Evolutionary conservation across 116 monocot species (phyloP), one percentile per base, ranked within the genome.

Genomic region (Zostera marina): DNA sequence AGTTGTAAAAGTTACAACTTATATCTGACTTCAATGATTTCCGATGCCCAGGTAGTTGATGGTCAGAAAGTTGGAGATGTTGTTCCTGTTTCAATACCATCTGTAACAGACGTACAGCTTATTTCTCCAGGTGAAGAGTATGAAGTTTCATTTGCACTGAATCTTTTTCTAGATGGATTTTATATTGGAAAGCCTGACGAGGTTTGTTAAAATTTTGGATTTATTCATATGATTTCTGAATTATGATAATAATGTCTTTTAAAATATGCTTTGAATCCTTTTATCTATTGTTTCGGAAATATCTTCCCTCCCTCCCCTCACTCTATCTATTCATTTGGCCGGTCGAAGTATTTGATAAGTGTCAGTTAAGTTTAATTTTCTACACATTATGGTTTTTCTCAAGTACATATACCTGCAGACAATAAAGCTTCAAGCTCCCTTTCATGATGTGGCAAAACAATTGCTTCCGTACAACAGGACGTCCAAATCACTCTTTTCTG

Each of bases 61-160:
- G 26, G 53, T 52, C 46, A 51, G n/a, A 52, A 42, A 42, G 38
- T 11, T 0, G 62, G 20, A 45, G 41, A 44, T 16, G 19, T 54
- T 9, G 25, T 17, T 22, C 19, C 32, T 20, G 22, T 55, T 23
- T 55, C 46, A 14, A 46, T 52, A 32, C 19, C 62, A 6, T 67
- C 67, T 16, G n/a, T 45, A 32, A 67, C 15, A 40, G 48, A 41
- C 12, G 56, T 22, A 4, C 44, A 44, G n/a, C 45, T 24, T 68
- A 20, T 53, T 46, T 47, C 62, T 53, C 58, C 58, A 49, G 58
- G 49, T 67, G 22, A 32, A 32, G 88, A 94, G 11, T 63, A 72
- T 60, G 94, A 88, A 70, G 78, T 94, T 66, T 94, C 94, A 41
- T 88, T 94, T 59, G 75, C 80, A 0, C 56, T 94, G 63, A 94